phyloP scores from a whole-genome alignment of 257 asterid genomes.

The Salvia miltiorrhiza region DNA sequence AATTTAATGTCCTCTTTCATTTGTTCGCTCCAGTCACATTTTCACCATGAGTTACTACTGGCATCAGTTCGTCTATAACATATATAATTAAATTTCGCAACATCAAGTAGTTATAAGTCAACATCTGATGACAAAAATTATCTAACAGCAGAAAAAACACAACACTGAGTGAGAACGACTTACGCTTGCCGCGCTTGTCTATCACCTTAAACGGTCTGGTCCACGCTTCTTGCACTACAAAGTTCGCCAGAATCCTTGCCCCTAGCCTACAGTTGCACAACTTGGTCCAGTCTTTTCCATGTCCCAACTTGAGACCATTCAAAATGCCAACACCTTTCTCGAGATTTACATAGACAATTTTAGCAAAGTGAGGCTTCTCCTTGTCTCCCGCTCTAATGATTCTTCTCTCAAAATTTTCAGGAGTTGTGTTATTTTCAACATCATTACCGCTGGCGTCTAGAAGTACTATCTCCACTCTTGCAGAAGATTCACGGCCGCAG shows the following conservation, averaged over 20 bases:
- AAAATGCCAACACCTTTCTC: conserved; percentile 36
- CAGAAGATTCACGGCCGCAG: conserved; percentile 36
- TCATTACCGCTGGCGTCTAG: conserved; percentile 26
- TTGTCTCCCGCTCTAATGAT: conserved; percentile 35
- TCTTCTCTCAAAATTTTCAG: conserved; percentile 30
- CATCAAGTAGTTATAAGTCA: no score
- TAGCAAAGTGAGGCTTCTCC: conserved; percentile 40
- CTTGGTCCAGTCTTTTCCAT: conserved; percentile 33
- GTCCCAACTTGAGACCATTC: conserved; percentile 35
- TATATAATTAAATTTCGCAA: no score
- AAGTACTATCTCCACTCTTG: conserved; percentile 40
- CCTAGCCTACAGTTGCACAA: conserved; percentile 40
- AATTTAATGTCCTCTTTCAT: no score
- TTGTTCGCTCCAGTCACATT: no score
- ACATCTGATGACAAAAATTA: no score
- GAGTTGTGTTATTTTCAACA: conserved; percentile 19
- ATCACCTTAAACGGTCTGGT: conserved; percentile 38
- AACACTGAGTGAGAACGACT: conserved; percentile 7
- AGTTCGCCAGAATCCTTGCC: conserved; percentile 30
- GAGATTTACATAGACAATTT: conserved; percentile 21
- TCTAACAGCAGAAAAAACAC: background rate
- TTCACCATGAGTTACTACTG: no score
- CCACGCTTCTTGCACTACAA: conserved; percentile 36
- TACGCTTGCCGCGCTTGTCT: conserved; percentile 41
- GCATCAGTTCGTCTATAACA: no score